Evolutionary conservation across 225 moss, liverwort and hornwort species (phyloP).

Genomic region (Sphagnum contortum): DNA sequence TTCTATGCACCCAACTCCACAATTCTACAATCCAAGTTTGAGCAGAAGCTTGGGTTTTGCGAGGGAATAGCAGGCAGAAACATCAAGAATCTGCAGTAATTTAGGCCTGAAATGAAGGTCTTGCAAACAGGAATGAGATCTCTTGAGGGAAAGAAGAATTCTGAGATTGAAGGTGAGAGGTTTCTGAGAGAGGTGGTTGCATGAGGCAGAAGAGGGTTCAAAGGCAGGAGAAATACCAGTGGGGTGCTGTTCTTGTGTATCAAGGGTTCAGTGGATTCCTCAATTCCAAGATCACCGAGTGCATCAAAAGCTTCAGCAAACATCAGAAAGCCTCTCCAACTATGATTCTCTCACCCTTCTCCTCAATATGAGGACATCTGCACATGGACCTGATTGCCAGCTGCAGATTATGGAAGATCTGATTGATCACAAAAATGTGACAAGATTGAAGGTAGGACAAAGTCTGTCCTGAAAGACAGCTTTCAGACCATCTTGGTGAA

Average conservation of each 20-base stretch:
- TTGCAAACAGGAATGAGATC: too few species aligned
- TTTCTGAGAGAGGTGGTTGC: slow-evolving; percentile 68
- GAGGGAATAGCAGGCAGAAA: too few species aligned
- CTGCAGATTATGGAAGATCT: too few species aligned
- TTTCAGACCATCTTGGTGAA: not conserved
- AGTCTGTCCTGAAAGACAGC: not conserved
- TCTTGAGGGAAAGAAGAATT: slow-evolving; percentile 6
- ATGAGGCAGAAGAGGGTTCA: slow-evolving; percentile 66
- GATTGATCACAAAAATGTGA: too few species aligned
- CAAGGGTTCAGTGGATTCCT: slow-evolving; percentile 53
- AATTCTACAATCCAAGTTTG: too few species aligned
- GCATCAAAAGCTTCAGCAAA: not conserved
- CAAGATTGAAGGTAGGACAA: not conserved
- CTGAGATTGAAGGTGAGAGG: slow-evolving; percentile 42
- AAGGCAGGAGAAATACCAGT: slow-evolving; percentile 74
- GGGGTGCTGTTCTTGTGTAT: slow-evolving; percentile 71
- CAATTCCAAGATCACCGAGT: slow-evolving; percentile 73
- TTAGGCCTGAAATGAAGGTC: too few species aligned
- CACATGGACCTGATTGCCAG: too few species aligned
- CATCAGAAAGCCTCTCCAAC: not conserved
- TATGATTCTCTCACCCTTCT: too few species aligned
- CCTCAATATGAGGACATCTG: too few species aligned
- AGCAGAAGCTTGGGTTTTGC: too few species aligned
- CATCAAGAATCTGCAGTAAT: too few species aligned
- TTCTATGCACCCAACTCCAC: too few species aligned